Percentiles rank a stretch among this genome's conserved stretches.
Evolutionary conservation across 257 asterid species (phyloP).

Genomic region (Ehretia macrophylla): DNA sequence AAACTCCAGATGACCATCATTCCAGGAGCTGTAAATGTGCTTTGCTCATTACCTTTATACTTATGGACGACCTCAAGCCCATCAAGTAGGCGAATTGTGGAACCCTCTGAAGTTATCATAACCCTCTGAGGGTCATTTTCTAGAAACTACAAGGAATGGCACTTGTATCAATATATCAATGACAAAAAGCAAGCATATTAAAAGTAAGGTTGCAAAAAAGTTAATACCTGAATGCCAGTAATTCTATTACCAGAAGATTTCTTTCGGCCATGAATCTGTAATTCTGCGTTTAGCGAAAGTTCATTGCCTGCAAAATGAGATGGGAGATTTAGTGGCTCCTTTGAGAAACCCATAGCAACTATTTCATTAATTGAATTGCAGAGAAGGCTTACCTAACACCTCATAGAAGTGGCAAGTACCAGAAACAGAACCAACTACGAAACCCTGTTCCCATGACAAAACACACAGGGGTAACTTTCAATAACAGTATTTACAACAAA

Average conservation of each 20-base stretch:
- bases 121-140: constrained; percentile 39
- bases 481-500: not conserved
- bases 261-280: constrained; percentile 48
- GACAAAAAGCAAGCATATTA: not conserved
- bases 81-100: constrained; percentile 73
- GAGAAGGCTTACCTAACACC: constrained; percentile 31
- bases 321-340: constrained; percentile 9
- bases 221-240: constrained; percentile 84
- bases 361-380: not conserved
- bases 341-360: not conserved
- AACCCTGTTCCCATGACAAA: constrained; percentile 45
- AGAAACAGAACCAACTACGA: constrained; percentile 62
- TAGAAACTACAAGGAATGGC: constrained; percentile 43
- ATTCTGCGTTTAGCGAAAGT: constrained; percentile 40
- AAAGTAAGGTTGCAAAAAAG: not conserved
- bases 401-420: constrained; percentile 77
- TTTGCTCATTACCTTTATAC: constrained; percentile 55
- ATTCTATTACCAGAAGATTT: constrained; percentile 59
- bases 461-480: not conserved
- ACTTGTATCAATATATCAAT: constrained; percentile 12
- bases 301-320: constrained; percentile 33
- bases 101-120: constrained; percentile 82
- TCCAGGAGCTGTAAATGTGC: not conserved
- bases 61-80: constrained; percentile 69
- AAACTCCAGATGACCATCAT: too few species aligned